phyloP scores from a whole-genome alignment of 257 asterid species.

The Lantana camara region DNA sequence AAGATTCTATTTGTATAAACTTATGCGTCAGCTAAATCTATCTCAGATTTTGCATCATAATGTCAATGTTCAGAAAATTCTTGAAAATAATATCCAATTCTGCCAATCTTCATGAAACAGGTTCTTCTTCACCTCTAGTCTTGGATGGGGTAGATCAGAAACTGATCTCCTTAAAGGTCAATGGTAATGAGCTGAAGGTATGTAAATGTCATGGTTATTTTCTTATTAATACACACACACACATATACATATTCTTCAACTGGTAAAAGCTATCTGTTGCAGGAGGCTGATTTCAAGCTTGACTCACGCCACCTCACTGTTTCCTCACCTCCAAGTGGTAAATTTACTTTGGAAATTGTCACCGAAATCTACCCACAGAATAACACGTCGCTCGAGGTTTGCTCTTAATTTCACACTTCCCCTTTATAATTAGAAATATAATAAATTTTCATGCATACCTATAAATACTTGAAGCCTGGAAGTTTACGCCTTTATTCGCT shows the following conservation, averaged over 20 bases:
- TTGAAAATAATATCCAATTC: too few relatives aligned
- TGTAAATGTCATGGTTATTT: too few relatives aligned
- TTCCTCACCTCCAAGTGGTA: slow-evolving; percentile 74
- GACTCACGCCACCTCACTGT: slow-evolving; percentile 77
- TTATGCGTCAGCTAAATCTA: not conserved
- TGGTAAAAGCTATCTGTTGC: slow-evolving; percentile 33
- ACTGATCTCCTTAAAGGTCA: slow-evolving; percentile 63
- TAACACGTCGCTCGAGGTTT: slow-evolving; percentile 92
- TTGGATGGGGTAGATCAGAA: slow-evolving; percentile 87
- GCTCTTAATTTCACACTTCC: not conserved
- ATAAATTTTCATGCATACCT: not conserved
- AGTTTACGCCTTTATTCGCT: not conserved
- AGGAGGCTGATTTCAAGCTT: slow-evolving; percentile 66
- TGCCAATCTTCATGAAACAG: too few relatives aligned
- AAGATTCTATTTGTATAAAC: not conserved
- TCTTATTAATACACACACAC: too few relatives aligned
- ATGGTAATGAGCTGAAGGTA: slow-evolving; percentile 75
- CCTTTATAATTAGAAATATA: not conserved
- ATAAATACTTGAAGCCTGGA: not conserved
- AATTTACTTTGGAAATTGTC: slow-evolving; percentile 73
- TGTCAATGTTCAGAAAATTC: slow-evolving; percentile 3
- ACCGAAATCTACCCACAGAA: slow-evolving; percentile 87
- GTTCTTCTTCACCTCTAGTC: slow-evolving; percentile 67
- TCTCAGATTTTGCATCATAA: not conserved
- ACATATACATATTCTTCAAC: not conserved